phyloP scores from a whole-genome alignment of 208 protist species.

The Blastocrithidia nonstop region DNA sequence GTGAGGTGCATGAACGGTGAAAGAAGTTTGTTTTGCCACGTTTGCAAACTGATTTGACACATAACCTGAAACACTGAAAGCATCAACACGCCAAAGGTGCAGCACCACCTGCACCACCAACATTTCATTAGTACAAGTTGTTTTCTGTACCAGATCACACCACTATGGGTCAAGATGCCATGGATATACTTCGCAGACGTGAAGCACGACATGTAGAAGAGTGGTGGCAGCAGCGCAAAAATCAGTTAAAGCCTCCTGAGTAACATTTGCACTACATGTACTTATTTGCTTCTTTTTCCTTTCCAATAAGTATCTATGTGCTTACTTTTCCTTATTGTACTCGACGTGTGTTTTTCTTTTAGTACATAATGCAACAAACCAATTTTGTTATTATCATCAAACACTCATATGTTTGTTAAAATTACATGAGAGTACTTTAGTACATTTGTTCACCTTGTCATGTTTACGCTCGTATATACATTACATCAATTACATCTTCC shows the following conservation, averaged over 20 bases:
- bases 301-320: not conserved
- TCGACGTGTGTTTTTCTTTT: constrained; percentile 4
- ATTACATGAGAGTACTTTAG: too few species aligned
- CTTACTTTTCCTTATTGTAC: not conserved
- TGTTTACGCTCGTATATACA: too few species aligned
- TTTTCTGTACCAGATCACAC: constrained; percentile 62
- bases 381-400: constrained; percentile 1
- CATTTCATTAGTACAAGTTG: constrained; percentile 50
- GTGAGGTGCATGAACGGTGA: constrained; percentile 62
- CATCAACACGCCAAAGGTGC: constrained; percentile 13
- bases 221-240: constrained; percentile 59
- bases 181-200: constrained; percentile 55
- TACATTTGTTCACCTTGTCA: too few species aligned
- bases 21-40: constrained; percentile 42
- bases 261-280: not conserved
- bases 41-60: constrained; percentile 62
- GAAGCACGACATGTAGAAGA: constrained; percentile 44
- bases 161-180: constrained; percentile 58
- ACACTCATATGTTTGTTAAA: too few species aligned
- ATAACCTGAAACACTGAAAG: constrained; percentile 61
- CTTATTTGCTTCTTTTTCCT: constrained; percentile 1
- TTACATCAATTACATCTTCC: too few species aligned
- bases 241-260: constrained; percentile 53
- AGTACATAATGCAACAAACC: not conserved
- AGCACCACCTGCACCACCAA: constrained; percentile 8